These are phyloP conservation scores for Adansonia madagascariensis DNA, from an alignment of 441 rosid genomes.

Conservation along the genomic window DNA sequence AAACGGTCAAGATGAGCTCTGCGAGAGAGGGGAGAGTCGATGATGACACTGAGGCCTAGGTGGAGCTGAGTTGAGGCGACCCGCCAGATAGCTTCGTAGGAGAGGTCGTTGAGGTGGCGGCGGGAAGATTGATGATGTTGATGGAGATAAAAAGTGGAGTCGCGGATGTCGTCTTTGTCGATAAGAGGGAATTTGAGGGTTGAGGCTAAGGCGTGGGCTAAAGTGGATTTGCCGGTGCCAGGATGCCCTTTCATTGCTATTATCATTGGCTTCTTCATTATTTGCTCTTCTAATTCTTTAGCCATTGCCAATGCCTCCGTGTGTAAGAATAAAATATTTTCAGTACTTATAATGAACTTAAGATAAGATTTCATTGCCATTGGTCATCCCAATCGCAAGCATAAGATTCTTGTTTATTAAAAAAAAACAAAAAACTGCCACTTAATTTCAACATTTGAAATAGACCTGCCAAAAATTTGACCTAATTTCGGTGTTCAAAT, in stretches of 20 bases:
- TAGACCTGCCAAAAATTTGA: no score
- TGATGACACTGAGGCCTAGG: constrained; percentile 52
- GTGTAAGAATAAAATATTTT: no score
- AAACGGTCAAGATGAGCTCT: constrained; percentile 47
- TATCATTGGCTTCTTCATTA: constrained; percentile 33
- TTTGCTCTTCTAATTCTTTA: not conserved
- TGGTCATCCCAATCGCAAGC: no score
- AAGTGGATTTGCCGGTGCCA: constrained; percentile 62
- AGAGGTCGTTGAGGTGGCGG: constrained; percentile 58
- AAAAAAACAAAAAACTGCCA: no score
- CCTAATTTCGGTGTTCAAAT: no score
- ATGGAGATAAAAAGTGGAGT: constrained; percentile 52
- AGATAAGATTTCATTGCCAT: no score
- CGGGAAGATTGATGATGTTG: constrained; percentile 21
- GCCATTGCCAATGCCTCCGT: not conserved
- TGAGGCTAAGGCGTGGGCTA: constrained; percentile 52
- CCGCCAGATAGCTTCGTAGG: constrained; percentile 47
- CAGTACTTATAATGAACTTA: no score
- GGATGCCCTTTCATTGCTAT: constrained; percentile 81
- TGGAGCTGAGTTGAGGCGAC: constrained; percentile 58
- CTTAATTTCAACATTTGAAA: no score
- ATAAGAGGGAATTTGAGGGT: constrained; percentile 61
- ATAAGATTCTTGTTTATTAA: no score
- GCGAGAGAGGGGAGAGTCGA: constrained; percentile 68
- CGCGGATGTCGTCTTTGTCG: constrained; percentile 72